phyloP scores from a whole-genome alignment of 2,329 filamentous ascomycete species.

The Aspergillus sojae region DNA sequence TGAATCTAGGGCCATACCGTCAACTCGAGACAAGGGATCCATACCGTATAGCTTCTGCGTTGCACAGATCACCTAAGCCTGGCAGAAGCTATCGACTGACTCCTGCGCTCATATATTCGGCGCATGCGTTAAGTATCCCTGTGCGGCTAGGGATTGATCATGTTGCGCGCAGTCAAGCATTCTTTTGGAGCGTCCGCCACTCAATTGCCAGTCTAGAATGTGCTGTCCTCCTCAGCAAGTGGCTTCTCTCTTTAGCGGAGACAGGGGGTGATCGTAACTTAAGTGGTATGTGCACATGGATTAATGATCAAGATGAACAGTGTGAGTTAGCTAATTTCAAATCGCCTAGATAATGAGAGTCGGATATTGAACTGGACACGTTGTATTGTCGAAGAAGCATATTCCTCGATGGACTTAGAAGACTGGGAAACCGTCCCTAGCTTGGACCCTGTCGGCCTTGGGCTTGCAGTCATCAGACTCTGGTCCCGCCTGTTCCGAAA shows the following conservation, averaged over 20 bases:
- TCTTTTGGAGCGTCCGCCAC: slow-evolving; percentile 43
- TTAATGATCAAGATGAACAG: not conserved
- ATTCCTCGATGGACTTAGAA: slow-evolving; percentile 34
- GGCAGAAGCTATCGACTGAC: slow-evolving; percentile 63
- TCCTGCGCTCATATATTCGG: slow-evolving; percentile 67
- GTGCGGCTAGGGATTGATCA: slow-evolving; percentile 41
- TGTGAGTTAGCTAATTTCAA: not conserved
- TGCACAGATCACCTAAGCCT: slow-evolving; percentile 61
- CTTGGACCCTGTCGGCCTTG: slow-evolving; percentile 30
- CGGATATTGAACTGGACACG: slow-evolving; percentile 36
- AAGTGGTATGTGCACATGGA: slow-evolving; percentile 26
- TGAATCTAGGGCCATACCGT: slow-evolving; percentile 61
- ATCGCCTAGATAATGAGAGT: slow-evolving; percentile 31
- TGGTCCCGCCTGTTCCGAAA: slow-evolving; percentile 36
- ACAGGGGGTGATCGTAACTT: slow-evolving; percentile 29
- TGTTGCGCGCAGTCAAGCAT: slow-evolving; percentile 39
- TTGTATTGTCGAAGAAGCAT: slow-evolving; percentile 37
- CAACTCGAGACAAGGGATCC: slow-evolving; percentile 68
- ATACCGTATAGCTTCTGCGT: slow-evolving; percentile 61
- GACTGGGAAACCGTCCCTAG: slow-evolving; percentile 26
- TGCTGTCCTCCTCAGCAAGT: slow-evolving; percentile 47
- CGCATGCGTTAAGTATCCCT: slow-evolving; percentile 66
- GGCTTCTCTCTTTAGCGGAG: slow-evolving; percentile 42
- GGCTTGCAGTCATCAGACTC: slow-evolving; percentile 32
- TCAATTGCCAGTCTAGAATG: slow-evolving; percentile 41